Conservation (phyloP, 2,329 filamentous ascomycete genomes). For the Hypoxylon sp. region DNA sequence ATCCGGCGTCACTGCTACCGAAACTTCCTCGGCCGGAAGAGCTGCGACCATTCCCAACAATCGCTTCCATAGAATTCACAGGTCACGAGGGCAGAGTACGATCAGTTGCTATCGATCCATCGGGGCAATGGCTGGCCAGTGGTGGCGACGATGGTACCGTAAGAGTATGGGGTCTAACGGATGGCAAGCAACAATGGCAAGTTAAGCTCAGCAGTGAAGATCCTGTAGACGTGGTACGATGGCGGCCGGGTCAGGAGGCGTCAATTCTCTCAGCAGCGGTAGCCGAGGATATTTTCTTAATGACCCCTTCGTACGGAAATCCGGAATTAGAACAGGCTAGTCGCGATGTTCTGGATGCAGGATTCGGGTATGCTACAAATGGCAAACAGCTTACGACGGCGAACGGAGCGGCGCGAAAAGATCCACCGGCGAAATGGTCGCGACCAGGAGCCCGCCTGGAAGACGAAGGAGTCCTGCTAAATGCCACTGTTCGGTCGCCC, state of each 20-base stretch:
- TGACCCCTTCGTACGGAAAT: conserved; percentile 76
- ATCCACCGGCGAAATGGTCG: conserved; percentile 81
- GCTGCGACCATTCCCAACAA: conserved; percentile 91
- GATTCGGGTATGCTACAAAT: conserved; percentile 90
- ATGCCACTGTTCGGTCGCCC: conserved; percentile 78
- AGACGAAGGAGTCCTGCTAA: conserved; percentile 79
- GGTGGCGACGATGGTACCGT: conserved; percentile 95
- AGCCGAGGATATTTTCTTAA: conserved; percentile 85
- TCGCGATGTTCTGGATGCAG: conserved; percentile 79
- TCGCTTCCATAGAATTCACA: conserved; percentile 84
- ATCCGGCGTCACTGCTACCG: conserved; percentile 88
- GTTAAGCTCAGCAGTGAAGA: conserved; percentile 79
- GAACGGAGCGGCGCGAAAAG: conserved; percentile 70
- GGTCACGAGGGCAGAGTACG: conserved; percentile 91
- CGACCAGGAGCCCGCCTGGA: conserved; percentile 78
- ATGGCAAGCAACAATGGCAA: conserved; percentile 87
- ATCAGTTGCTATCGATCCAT: conserved; percentile 83
- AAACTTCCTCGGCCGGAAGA: conserved; percentile 94
- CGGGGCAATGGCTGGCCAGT: conserved; percentile 84
- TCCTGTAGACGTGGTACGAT: conserved; percentile 84
- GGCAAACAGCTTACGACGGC: conserved; percentile 63
- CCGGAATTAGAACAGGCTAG: conserved; percentile 78
- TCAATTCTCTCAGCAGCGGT: conserved; percentile 83
- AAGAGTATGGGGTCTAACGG: conserved; percentile 86
- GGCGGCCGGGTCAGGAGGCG: conserved; percentile 84